A percentile compares a stretch with the other conserved stretches of the same genome.
phyloP scores from a whole-genome alignment of 75 land plant species.

The Pseudotsuga menziesii region DNA sequence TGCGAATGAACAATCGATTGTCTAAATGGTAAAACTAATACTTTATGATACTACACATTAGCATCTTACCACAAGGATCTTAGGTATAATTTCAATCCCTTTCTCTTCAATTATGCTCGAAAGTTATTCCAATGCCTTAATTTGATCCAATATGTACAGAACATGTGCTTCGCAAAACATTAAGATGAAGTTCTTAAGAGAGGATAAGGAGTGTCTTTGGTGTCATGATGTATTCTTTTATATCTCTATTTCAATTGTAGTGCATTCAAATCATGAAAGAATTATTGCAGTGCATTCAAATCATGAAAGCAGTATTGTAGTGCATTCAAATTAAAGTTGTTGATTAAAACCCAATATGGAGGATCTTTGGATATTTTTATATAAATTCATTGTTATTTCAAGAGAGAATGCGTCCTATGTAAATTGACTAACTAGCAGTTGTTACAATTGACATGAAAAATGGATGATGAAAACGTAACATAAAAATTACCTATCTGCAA shows the following conservation, averaged over 20 bases:
- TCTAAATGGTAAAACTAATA: neutral
- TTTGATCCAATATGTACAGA: constrained; percentile 75
- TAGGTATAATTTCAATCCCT: constrained; percentile 41
- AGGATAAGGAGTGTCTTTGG: neutral
- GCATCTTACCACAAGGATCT: constrained; percentile 5
- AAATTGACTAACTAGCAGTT: neutral
- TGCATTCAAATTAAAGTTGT: too few relatives aligned
- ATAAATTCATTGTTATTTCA: neutral
- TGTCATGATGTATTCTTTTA: too few relatives aligned
- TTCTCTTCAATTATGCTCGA: constrained; percentile 39
- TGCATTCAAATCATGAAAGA: neutral
- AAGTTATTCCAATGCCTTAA: constrained; percentile 53
- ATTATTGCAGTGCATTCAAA: too few relatives aligned
- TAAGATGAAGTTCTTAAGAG: neutral
- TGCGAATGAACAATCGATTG: neutral
- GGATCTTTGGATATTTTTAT: neutral
- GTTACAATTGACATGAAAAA: neutral
- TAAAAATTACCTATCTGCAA: constrained; percentile 51
- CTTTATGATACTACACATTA: neutral
- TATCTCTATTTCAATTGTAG: too few relatives aligned
- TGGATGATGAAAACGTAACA: neutral
- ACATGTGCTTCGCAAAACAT: constrained; percentile 18
- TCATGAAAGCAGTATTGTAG: neutral
- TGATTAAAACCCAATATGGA: neutral
- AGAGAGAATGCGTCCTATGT: neutral